Conservation (phyloP, 345 rosid genomes). For the Erysimum cheiranthoides region DNA sequence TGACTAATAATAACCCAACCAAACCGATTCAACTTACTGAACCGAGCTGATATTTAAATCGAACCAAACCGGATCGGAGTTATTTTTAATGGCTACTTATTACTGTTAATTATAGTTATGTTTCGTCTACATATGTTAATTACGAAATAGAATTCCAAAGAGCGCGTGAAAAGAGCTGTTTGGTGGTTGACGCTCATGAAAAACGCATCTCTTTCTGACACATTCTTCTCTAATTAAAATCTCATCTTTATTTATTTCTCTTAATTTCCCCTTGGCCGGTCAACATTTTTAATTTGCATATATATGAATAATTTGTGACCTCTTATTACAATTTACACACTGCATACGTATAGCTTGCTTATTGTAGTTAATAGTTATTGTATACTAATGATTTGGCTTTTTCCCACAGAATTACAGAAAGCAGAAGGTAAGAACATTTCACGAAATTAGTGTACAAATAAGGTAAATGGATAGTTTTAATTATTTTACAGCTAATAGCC, state of each 20-base stretch:
- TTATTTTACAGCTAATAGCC: constrained; percentile 26
- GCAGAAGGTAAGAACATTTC: background rate
- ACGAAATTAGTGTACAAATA: background rate
- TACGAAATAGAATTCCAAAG: background rate
- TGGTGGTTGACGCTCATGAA: constrained; percentile 30
- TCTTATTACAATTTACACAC: constrained; percentile 2
- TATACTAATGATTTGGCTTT: too few species aligned
- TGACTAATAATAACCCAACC: background rate
- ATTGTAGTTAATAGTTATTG: background rate
- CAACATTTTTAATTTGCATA: constrained; percentile 29
- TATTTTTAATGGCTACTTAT: background rate
- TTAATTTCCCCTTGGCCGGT: constrained; percentile 18
- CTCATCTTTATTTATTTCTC: background rate
- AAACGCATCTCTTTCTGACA: constrained; percentile 38
- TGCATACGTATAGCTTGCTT: background rate
- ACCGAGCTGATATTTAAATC: background rate
- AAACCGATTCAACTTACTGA: constrained; percentile 22
- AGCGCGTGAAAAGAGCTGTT: constrained; percentile 34
- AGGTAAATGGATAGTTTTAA: constrained; percentile 6
- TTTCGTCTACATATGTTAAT: constrained; percentile 10
- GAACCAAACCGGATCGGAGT: constrained; percentile 28
- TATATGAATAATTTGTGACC: background rate
- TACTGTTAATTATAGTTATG: background rate
- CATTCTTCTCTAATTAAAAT: constrained; percentile 29
- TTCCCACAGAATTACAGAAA: background rate